Conservation (phyloP, 108 stramenopile species). For the Nitzschia sp. region DNA sequence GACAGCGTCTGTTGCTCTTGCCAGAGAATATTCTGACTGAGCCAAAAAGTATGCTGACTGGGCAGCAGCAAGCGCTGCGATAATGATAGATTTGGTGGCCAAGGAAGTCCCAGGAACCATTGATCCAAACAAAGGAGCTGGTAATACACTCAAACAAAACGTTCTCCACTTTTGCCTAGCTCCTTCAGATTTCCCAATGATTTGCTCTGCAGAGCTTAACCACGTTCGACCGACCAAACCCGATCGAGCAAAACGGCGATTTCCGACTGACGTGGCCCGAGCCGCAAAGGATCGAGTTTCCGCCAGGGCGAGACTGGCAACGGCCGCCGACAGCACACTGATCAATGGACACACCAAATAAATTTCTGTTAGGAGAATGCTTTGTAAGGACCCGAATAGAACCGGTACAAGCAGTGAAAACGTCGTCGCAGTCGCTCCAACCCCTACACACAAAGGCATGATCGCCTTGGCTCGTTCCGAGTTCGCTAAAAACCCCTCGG, state of each 20-base stretch:
- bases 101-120: conserved; percentile 72
- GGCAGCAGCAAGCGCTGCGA: conserved; percentile 81
- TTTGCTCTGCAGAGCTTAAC: conserved; percentile 69
- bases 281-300: conserved; percentile 58
- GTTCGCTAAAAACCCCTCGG: conserved; percentile 82
- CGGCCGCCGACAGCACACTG: conserved; percentile 67
- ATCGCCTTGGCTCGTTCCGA: conserved; percentile 89
- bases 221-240: conserved; percentile 82
- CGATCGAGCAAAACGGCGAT: conserved; percentile 79
- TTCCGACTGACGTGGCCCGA: conserved; percentile 81
- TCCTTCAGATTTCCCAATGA: conserved; percentile 51
- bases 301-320: conserved; percentile 69
- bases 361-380: conserved; percentile 60
- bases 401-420: conserved; percentile 77
- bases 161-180: conserved; percentile 61
- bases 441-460: conserved; percentile 88
- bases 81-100: conserved; percentile 75
- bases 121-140: conserved; percentile 77
- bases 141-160: conserved; percentile 67
- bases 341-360: conserved; percentile 80
- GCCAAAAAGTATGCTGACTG: conserved; percentile 85
- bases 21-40: conserved; percentile 65
- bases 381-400: conserved; percentile 45
- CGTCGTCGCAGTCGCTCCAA: conserved; percentile 80
- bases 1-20: conserved; percentile 84